Base-by-base conservation (phyloP, 1,139 yeast species). In the Pneumocystis sp. region DNA sequence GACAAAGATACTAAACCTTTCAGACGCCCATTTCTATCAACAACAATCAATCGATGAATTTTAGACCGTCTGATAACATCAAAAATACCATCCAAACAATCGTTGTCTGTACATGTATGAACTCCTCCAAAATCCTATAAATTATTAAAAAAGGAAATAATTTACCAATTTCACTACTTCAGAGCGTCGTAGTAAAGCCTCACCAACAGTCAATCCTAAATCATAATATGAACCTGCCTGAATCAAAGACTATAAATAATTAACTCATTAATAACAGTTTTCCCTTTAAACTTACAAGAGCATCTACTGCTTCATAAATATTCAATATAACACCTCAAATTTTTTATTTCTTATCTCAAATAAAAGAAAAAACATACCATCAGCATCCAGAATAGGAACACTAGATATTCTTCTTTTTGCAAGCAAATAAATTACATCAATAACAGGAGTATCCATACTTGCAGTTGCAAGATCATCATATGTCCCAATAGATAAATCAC, bases 261-360 rank as follows among this genome's bases (percentile, higher is more conserved):
- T 50, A 50, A 50, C 4, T 50, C 17, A 10, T 12, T 4, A 25
- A 25, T n/a, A 15, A 12, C 21, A 10, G 2, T 15, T 15, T 25
- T 3, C 4, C n/a, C 21, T 31, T 50, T 25, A 50, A 25, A 50
- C 17, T 29, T 50, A 50, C 57, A 71, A 95, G 80, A 6, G 93
- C 95, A 75, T 95, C 99, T 60, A 90, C 95, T 0, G 97, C 96
- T 76, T 95, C 99, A 74, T 91, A 95, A 59, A 93, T 96, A 73
- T 95, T 95, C 70, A 90, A 81, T 69, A 93, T 80, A 72, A 83
- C 83, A 25, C 65, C 65, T 64, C 19, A n/a, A 6, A 64, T 40
- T 10, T 40, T 10, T 64, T 39, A 29, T 37, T 31, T n/a, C n/a
- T 4, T 19, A 35, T 40, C 12, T 50, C 42, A 44, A 56, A 35